These are phyloP conservation scores for Pseudogymnoascus sp. DNA, from an alignment of 2,329 filamentous ascomycete genomes.

Conservation along the genomic window DNA sequence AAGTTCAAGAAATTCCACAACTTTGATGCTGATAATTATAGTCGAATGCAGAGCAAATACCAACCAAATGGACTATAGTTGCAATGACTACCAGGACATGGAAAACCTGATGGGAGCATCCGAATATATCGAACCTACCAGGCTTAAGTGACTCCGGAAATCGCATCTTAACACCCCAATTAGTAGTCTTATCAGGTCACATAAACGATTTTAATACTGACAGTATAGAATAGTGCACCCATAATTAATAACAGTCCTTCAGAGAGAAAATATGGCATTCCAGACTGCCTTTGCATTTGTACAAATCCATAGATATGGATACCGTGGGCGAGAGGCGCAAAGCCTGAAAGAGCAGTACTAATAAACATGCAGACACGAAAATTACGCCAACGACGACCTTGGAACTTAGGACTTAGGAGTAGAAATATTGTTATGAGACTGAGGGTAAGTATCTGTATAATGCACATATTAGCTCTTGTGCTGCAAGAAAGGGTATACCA, in stretches of 20 bases:
- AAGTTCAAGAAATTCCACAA: background rate
- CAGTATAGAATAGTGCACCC: constrained; percentile 15
- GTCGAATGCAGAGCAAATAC: constrained; percentile 15
- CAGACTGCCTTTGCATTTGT: constrained; percentile 14
- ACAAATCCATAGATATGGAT: constrained; percentile 17
- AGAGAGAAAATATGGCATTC: constrained; percentile 17
- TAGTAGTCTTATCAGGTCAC: background rate
- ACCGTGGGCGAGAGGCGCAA: constrained; percentile 23
- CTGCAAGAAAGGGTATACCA: constrained; percentile 1
- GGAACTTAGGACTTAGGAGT: constrained; percentile 19
- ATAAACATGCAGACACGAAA: constrained; percentile 22
- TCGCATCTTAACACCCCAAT: constrained; percentile 13
- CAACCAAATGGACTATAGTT: constrained; percentile 14
- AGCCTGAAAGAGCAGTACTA: constrained; percentile 19
- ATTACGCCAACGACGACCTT: constrained; percentile 15
- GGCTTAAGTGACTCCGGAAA: constrained; percentile 18
- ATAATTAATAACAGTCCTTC: constrained; percentile 15
- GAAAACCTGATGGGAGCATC: constrained; percentile 21
- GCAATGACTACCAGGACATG: constrained; percentile 19
- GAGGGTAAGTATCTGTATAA: constrained; percentile 30
- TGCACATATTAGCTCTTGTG: background rate
- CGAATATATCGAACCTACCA: constrained; percentile 20
- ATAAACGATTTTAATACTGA: background rate
- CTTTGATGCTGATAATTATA: constrained; percentile 10
- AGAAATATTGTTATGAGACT: constrained; percentile 30